Evolutionary conservation across 768 basidiomycete species (phyloP).

Genomic region (Leucosporidium yakuticum): DNA sequence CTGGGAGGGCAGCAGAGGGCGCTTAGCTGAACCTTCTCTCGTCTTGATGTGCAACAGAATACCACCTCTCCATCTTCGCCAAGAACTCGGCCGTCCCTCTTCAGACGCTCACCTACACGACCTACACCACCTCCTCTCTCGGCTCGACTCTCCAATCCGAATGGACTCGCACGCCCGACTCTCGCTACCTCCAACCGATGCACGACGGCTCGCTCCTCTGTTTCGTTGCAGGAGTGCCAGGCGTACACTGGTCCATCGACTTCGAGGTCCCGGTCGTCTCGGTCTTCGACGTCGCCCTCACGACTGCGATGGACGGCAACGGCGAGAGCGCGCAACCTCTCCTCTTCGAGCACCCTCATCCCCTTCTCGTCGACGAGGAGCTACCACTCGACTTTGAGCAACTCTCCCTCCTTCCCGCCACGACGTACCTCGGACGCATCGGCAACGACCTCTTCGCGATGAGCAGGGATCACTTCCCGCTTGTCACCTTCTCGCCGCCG

Average conservation of each 20-base stretch:
- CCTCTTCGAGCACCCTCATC: conserved; percentile 38
- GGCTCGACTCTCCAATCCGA: conserved; percentile 54
- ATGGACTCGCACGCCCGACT: conserved; percentile 72
- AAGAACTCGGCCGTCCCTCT: conserved; percentile 50
- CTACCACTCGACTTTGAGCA: conserved; percentile 53
- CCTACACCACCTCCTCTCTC: conserved; percentile 63
- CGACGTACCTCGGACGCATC: conserved; percentile 76
- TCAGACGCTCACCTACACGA: conserved; percentile 83
- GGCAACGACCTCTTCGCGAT: conserved; percentile 62
- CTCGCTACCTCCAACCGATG: conserved; percentile 70
- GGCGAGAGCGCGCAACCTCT: conserved; percentile 14
- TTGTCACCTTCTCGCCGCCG: conserved; percentile 54
- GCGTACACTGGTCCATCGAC: conserved; percentile 35
- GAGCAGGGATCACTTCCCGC: conserved; percentile 71
- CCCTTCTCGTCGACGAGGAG: conserved; percentile 53
- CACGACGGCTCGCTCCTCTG: conserved; percentile 72
- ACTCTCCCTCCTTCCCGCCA: conserved; percentile 42
- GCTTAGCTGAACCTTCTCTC: neutral
- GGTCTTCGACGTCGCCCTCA: conserved; percentile 66
- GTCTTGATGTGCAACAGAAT: conserved; percentile 54
- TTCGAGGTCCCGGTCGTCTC: conserved; percentile 52
- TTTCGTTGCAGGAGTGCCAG: conserved; percentile 48
- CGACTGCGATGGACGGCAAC: conserved; percentile 42
- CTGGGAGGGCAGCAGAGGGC: neutral
- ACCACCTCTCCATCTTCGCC: conserved; percentile 76